Evolutionary conservation across 2,329 filamentous ascomycete species (phyloP), one percentile per base, ranked within the genome.

Genomic region (Laburnicola sp.): DNA sequence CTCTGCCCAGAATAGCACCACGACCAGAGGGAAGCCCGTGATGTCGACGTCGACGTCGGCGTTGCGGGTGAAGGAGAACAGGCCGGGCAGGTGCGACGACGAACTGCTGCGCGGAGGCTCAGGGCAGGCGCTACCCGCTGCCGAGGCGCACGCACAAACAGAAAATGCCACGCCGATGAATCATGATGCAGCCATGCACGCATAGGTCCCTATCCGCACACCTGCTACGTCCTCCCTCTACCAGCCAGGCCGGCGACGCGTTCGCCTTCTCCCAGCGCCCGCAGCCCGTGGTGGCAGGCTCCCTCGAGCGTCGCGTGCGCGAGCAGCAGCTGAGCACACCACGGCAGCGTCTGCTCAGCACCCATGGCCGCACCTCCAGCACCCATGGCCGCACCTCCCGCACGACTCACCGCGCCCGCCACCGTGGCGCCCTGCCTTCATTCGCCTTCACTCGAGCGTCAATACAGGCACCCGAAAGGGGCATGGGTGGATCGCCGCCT

Each of bases 1-100:
- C 51, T 50, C 35, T 51, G 54, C 62, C 56, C 54, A 54, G 58
- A 63, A 62, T 60, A 64, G 62, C 51, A 59, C 37, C 50, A 41
- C 39, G 39, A 54, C 28, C n/a, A n/a, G n/a, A n/a, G n/a, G n/a
- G n/a, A n/a, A n/a, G 30, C 31, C 10, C 3, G 26, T 25, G 39
- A 32, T 31, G 36, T 31, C 16, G 43, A 41, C 39, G 53, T 38
- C 34, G 43, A 48, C 25, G 45, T 25, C 22, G 28, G 10, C 6
- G 8, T 45, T 23, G 38, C 26, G 8, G 39, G n/a, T 26, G 22
- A 9, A 26, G 34, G 32, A 16, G 32, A 8, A 8, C 4, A n/a
- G 32, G 23, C 4, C 26, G 39, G 39, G 39, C 37, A 35, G 45
- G 22, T 22, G 40, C 21, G 21, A 26, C 25, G 31, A 32, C n/a